These are phyloP conservation scores for Penicillium janthinellum DNA, from an alignment of 2,329 filamentous ascomycete species.

Conservation along the genomic window DNA sequence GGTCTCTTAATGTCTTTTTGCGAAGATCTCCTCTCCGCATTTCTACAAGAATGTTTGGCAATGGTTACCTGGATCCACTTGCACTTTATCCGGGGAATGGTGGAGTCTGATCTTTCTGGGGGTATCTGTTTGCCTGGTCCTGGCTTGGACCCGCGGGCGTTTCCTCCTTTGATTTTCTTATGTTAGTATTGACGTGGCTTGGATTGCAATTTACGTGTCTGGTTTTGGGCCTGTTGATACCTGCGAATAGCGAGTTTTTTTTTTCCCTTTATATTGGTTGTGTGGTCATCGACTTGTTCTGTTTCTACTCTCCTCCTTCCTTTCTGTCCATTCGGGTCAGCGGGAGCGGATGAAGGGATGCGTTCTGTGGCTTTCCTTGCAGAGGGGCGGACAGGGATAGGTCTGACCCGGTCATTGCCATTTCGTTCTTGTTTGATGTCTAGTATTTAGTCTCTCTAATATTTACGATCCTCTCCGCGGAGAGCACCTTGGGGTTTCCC, in stretches of 20 bases:
- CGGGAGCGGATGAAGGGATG: conserved; percentile 4
- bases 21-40: conserved; percentile 1
- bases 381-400: neutral
- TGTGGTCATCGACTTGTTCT: neutral
- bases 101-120: neutral
- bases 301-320: neutral
- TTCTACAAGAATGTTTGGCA: neutral
- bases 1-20: conserved; percentile 30
- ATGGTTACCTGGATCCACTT: neutral
- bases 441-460: conserved; percentile 1
- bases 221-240: neutral
- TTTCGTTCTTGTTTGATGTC: neutral
- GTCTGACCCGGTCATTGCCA: neutral
- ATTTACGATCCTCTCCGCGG: neutral
- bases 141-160: neutral
- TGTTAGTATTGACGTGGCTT: neutral
- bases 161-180: neutral
- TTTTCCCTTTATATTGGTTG: neutral
- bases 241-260: conserved; percentile 6
- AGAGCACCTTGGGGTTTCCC: neutral
- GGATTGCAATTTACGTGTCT: neutral
- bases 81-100: neutral
- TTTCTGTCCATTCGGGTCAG: conserved; percentile 1
- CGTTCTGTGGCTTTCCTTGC: neutral
- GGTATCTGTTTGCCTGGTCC: neutral